These are phyloP conservation scores for Pseudogymnoascus sp. DNA, from an alignment of 2,329 filamentous ascomycete species.

Conservation along the genomic window DNA sequence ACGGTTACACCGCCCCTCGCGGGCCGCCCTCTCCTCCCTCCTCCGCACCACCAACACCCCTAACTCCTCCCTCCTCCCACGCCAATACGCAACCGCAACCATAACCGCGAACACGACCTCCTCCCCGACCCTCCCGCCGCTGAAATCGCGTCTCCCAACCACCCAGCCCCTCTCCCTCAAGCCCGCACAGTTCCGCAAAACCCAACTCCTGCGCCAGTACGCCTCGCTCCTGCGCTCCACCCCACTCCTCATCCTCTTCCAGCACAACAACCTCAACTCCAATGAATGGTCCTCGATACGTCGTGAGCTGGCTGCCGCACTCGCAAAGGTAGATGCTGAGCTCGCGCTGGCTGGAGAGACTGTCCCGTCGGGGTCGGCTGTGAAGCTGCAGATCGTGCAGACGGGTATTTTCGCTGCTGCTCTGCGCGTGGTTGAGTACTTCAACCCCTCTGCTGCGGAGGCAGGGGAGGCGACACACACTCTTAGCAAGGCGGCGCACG, in stretches of 20 bases:
- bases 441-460: slow-evolving; percentile 42
- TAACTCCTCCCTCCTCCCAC: slow-evolving; percentile 30
- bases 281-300: slow-evolving; percentile 60
- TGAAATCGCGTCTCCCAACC: slow-evolving; percentile 39
- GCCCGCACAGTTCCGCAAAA: slow-evolving; percentile 78
- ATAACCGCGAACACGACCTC: slow-evolving; percentile 41
- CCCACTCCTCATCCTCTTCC: slow-evolving; percentile 62
- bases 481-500: slow-evolving; percentile 40
- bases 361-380: slow-evolving; percentile 42
- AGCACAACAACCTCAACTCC: slow-evolving; percentile 66
- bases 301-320: slow-evolving; percentile 51
- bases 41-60: slow-evolving; percentile 30
- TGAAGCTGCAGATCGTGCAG: slow-evolving; percentile 77
- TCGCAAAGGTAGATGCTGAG: slow-evolving; percentile 55
- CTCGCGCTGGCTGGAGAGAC: slow-evolving; percentile 35
- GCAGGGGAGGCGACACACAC: slow-evolving; percentile 42
- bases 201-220: slow-evolving; percentile 73
- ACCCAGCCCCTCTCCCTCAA: slow-evolving; percentile 84
- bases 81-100: slow-evolving; percentile 43
- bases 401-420: slow-evolving; percentile 84
- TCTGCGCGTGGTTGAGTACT: slow-evolving; percentile 80
- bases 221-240: slow-evolving; percentile 64
- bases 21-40: slow-evolving; percentile 24
- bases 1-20: slow-evolving; percentile 32
- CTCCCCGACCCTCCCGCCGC: slow-evolving; percentile 20